A percentile compares a stretch with the other conserved stretches of the same genome.
These are phyloP conservation scores for Penstemon davidsonii DNA, from an alignment of 257 asterid species.

Conservation along the genomic window DNA sequence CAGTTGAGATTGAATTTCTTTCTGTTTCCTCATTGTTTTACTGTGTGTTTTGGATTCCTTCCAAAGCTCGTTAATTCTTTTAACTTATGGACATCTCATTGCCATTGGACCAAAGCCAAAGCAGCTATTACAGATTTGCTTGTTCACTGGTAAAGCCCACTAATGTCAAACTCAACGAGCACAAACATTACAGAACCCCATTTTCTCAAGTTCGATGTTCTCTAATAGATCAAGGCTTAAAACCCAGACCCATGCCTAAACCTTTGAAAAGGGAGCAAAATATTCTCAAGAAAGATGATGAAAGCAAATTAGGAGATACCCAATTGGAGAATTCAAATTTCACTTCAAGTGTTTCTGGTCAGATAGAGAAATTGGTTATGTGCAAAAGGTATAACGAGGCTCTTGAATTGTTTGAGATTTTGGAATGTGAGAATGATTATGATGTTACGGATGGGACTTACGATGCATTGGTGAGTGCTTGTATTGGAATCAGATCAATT, in stretches of 20 bases:
- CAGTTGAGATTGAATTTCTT: too few relatives aligned
- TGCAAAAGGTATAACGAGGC: constrained; percentile 66
- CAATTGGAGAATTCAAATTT: constrained; percentile 30
- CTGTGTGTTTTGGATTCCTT: too few relatives aligned
- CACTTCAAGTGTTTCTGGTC: constrained; percentile 48
- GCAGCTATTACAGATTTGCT: constrained; percentile 38
- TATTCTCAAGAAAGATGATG: constrained; percentile 26
- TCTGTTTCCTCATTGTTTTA: too few relatives aligned
- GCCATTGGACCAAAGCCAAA: constrained; percentile 56
- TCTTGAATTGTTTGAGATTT: constrained; percentile 71
- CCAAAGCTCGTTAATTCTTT: too few relatives aligned
- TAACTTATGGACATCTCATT: constrained; percentile 51
- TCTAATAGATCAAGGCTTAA: constrained; percentile 48
- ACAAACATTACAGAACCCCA: constrained; percentile 32
- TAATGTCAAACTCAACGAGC: constrained; percentile 29
- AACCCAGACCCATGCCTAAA: constrained; percentile 50
- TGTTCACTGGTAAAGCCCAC: constrained; percentile 40
- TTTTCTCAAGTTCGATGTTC: constrained; percentile 46
- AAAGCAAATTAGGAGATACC: constrained; percentile 23
- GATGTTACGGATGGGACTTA: constrained; percentile 49
- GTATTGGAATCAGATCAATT: constrained; percentile 68
- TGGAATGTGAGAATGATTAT: constrained; percentile 44
- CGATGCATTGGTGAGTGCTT: constrained; percentile 69
- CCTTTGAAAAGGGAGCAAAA: constrained; percentile 31
- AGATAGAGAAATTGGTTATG: constrained; percentile 69